These are phyloP conservation scores for Niebla homalea DNA, from an alignment of 495 filamentous ascomycete genomes.

Conservation along the genomic window DNA sequence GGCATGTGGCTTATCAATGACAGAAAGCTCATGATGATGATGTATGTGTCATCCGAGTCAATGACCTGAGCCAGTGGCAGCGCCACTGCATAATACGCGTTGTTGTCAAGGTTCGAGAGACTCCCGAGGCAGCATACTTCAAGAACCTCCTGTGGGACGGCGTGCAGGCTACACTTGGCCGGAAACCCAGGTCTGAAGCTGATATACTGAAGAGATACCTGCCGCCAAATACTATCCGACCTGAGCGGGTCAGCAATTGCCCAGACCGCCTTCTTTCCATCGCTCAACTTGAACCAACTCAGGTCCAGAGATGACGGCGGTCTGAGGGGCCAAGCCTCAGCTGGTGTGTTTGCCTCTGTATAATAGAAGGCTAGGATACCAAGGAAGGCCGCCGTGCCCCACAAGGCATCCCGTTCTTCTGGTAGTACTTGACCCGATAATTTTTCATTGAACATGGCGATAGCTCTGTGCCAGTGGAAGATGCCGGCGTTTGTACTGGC, in stretches of 20 bases:
- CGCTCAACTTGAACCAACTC: slow-evolving; percentile 31
- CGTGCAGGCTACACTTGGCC: slow-evolving; percentile 23
- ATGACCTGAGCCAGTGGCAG: slow-evolving; percentile 23
- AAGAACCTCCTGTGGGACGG: slow-evolving; percentile 22
- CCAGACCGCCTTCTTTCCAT: slow-evolving; percentile 34
- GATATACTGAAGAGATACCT: slow-evolving; percentile 17
- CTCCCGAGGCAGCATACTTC: slow-evolving; percentile 22
- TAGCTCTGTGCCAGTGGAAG: slow-evolving; percentile 32
- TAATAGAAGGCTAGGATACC: slow-evolving; percentile 27
- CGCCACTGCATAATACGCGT: slow-evolving; percentile 29
- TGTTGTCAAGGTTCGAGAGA: slow-evolving; percentile 24
- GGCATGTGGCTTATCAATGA: slow-evolving; percentile 19
- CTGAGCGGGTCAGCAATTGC: slow-evolving; percentile 27
- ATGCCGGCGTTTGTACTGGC: slow-evolving; percentile 26
- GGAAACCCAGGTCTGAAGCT: slow-evolving; percentile 21
- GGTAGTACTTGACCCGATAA: slow-evolving; percentile 23
- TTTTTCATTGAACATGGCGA: slow-evolving; percentile 24
- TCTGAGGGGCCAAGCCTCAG: slow-evolving; percentile 33
- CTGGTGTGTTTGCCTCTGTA: slow-evolving; percentile 24
- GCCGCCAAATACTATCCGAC: slow-evolving; percentile 28
- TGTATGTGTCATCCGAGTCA: slow-evolving; percentile 16
- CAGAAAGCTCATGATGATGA: slow-evolving; percentile 18
- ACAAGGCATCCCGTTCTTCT: slow-evolving; percentile 31
- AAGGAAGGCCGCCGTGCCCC: slow-evolving; percentile 31
- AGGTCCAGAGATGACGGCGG: slow-evolving; percentile 23